Base-by-base conservation (phyloP, 352 stramenopile species). In the Globisporangium abappressorium region DNA sequence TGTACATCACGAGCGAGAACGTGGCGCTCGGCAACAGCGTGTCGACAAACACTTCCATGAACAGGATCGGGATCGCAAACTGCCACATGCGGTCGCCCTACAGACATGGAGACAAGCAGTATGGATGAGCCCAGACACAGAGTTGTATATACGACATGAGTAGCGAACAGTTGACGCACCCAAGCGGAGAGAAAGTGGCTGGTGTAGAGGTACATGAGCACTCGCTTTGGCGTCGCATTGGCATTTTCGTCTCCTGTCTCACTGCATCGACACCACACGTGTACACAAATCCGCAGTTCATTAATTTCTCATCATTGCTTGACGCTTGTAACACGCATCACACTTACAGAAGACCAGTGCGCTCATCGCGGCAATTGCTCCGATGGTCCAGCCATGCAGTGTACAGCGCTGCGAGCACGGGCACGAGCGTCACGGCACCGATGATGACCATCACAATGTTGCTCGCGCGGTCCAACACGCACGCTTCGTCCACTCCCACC, bases 1-100 rank as follows among this genome's bases (percentile, higher is more conserved):
- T 73, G 72, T 94, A 92, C 73, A 92, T 90, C 49, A 75, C 79
- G 20, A 92, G 71, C 46, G 84, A 84, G 72, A 93, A 95, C 28
- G 75, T 75, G 0, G 86, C 84, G 57, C 84, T 95, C 6, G 86
- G 87, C 33, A 95, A 70, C 47, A 94, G 64, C 41, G 86, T 94
- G 53, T 92, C 83, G 57, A 91, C 80, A 53, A 94, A 94, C 62
- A 94, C 84, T 56, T 94, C 86, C 79, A 94, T 94, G 71, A 94
- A 93, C 55, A 94, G 67, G 38, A 94, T 84, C 58, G 86, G 86
- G 11, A 92, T 79, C 4, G 86, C 84, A 66, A 94, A 93, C 41
- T 84, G 76, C 86, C 86, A 94, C 77, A 94, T 93, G 33, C 81
- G 80, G 56, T 94, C 86, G 9, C 86, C 85, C 87, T 89, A 54